Percentiles rank a stretch among this genome's conserved stretches.
These are phyloP conservation scores for Xylogone sp. DNA, from an alignment of 2,329 filamentous ascomycete genomes.

Conservation along the genomic window DNA sequence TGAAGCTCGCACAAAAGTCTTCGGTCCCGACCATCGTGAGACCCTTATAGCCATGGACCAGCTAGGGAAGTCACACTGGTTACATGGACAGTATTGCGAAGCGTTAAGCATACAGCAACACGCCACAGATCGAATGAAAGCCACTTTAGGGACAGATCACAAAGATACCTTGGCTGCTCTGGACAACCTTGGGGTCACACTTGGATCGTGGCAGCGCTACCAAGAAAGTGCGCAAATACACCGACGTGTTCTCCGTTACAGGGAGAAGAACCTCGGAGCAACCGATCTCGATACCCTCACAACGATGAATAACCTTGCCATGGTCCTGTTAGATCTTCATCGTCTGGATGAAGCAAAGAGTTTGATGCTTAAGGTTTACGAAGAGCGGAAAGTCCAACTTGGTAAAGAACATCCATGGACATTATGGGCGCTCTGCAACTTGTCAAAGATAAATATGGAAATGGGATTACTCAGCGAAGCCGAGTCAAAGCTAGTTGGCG, in stretches of 20 bases:
- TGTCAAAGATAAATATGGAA: conserved; percentile 13
- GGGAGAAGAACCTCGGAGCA: neutral
- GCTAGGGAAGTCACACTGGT: conserved; percentile 13
- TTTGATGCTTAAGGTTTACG: conserved; percentile 13
- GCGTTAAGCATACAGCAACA: conserved; percentile 29
- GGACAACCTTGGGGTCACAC: conserved; percentile 15
- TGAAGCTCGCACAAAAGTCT: conserved; percentile 5
- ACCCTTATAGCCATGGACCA: conserved; percentile 12
- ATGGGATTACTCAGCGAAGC: conserved; percentile 11
- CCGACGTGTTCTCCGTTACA: conserved; percentile 9
- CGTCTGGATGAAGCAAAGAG: conserved; percentile 11
- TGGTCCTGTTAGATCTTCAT: conserved; percentile 10
- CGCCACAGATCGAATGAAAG: conserved; percentile 8
- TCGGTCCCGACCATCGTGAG: conserved; percentile 9
- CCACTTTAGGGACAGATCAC: conserved; percentile 12
- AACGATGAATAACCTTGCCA: conserved; percentile 9
- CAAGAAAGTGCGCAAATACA: conserved; percentile 13
- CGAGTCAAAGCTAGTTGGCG: conserved; percentile 13
- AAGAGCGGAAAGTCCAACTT: conserved; percentile 10
- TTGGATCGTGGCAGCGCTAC: conserved; percentile 10
- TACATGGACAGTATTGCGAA: conserved; percentile 29
- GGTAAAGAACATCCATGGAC: conserved; percentile 20
- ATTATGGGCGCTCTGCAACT: conserved; percentile 14
- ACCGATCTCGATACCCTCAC: conserved; percentile 2
- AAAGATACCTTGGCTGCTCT: conserved; percentile 10